Evolutionary conservation across 208 protist genomes (phyloP).

Genomic region (Porcisia deanei): DNA sequence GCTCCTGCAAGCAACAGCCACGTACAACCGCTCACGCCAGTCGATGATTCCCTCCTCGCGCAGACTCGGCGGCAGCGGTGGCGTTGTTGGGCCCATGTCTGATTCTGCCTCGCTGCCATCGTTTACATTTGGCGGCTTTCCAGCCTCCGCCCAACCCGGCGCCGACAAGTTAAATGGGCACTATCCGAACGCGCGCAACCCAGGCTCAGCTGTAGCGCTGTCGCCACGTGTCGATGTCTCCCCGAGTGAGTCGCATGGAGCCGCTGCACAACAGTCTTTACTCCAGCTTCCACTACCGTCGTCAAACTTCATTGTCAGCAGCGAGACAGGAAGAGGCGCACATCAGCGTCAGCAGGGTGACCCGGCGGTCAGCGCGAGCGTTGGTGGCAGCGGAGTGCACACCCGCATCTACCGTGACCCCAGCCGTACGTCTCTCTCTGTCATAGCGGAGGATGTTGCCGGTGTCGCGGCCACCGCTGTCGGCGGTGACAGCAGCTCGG

Average conservation of each 20-base stretch:
- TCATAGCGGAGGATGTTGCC: background rate
- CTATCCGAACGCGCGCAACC: background rate
- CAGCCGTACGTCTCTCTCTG: background rate
- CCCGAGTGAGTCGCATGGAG: background rate
- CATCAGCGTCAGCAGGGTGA: slow-evolving; percentile 15
- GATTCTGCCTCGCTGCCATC: slow-evolving; percentile 17
- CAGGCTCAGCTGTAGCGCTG: background rate
- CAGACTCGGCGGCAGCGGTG: background rate
- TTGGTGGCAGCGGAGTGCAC: slow-evolving; percentile 10
- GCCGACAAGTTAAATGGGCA: background rate
- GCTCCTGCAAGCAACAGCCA: slow-evolving; percentile 22
- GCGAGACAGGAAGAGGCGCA: background rate
- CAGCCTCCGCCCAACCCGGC: slow-evolving; percentile 1
- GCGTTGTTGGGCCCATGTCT: slow-evolving; percentile 3
- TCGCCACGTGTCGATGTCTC: background rate
- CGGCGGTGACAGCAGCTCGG: background rate
- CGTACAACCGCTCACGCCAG: slow-evolving; percentile 26
- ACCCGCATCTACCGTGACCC: slow-evolving; percentile 38
- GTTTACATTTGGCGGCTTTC: slow-evolving; percentile 1
- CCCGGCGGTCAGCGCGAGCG: background rate
- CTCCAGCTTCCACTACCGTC: slow-evolving; percentile 1
- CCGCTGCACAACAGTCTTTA: background rate
- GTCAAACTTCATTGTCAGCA: background rate
- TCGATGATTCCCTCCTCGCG: background rate
- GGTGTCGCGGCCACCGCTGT: background rate